phyloP scores from a whole-genome alignment of 164 flowering plant genomes.

The Saururus chinensis region DNA sequence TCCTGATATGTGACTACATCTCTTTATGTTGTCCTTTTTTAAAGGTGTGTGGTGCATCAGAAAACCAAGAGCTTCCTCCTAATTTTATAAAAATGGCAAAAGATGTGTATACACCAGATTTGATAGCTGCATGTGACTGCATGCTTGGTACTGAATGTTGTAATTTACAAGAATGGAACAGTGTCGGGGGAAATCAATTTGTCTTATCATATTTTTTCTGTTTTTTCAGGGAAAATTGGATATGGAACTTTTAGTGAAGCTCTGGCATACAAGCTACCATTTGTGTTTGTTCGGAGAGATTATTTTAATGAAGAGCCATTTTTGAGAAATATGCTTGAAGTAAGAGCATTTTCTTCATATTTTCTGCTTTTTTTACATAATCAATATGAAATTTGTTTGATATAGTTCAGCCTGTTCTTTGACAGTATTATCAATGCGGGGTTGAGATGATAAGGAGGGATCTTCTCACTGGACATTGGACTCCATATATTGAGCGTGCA shows the following conservation, averaged over 20 bases:
- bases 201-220: no score
- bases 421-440: constrained; percentile 81
- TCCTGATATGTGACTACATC: no score
- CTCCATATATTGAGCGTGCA: constrained; percentile 90
- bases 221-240: constrained; percentile 82
- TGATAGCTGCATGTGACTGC: constrained; percentile 94
- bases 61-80: constrained; percentile 67
- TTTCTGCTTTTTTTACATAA: no score
- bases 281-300: constrained; percentile 93
- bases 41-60: constrained; percentile 95
- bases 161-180: no score
- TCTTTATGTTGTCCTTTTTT: no score
- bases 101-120: constrained; percentile 89
- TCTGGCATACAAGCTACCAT: constrained; percentile 81
- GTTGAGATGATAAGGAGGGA: constrained; percentile 99
- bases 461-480: constrained; percentile 85
- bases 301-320: constrained; percentile 97
- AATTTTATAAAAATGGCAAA: constrained; percentile 75
- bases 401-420: no score
- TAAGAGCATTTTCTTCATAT: constrained; percentile 8
- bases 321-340: constrained; percentile 97
- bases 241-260: constrained; percentile 97
- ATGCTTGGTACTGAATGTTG: no score
- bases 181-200: no score
- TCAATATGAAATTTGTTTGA: no score